phyloP scores from a whole-genome alignment of 352 stramenopile genomes.

The Globisporangium okanoganense region DNA sequence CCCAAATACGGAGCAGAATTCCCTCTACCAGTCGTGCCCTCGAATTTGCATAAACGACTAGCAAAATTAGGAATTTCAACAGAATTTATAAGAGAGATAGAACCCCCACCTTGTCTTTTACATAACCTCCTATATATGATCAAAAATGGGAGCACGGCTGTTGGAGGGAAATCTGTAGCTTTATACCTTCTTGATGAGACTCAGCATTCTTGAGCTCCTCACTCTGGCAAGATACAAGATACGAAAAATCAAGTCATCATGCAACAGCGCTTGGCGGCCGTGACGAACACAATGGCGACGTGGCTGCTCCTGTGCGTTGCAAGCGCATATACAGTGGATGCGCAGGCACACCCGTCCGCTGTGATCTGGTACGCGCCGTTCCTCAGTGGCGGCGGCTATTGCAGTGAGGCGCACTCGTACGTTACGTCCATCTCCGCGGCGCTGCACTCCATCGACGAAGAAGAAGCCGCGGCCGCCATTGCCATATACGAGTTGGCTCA shows the following conservation, averaged over 20 bases:
- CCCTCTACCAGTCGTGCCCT: too few species aligned
- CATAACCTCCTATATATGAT: too few species aligned
- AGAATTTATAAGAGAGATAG: too few species aligned
- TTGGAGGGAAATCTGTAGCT: too few species aligned
- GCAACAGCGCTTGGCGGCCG: background rate
- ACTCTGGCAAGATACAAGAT: background rate
- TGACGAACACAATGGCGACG: background rate
- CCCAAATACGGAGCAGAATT: too few species aligned
- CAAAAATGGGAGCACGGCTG: too few species aligned
- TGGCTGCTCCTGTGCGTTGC: background rate
- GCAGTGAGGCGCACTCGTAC: constrained; percentile 89
- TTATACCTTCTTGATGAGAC: background rate
- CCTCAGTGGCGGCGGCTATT: constrained; percentile 90
- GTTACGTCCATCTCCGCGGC: constrained; percentile 58
- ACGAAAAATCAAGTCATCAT: background rate
- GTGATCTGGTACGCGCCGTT: constrained; percentile 91
- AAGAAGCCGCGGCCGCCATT: background rate
- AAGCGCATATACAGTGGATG: background rate
- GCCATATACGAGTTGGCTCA: background rate
- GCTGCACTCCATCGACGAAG: constrained; percentile 7
- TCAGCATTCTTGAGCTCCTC: background rate
- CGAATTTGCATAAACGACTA: too few species aligned
- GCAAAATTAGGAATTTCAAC: too few species aligned
- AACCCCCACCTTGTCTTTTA: too few species aligned
- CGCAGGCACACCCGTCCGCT: constrained; percentile 17